Evolutionary conservation across 1,139 yeast species (phyloP).

Genomic region (Schwanniomyces etchellsii): DNA sequence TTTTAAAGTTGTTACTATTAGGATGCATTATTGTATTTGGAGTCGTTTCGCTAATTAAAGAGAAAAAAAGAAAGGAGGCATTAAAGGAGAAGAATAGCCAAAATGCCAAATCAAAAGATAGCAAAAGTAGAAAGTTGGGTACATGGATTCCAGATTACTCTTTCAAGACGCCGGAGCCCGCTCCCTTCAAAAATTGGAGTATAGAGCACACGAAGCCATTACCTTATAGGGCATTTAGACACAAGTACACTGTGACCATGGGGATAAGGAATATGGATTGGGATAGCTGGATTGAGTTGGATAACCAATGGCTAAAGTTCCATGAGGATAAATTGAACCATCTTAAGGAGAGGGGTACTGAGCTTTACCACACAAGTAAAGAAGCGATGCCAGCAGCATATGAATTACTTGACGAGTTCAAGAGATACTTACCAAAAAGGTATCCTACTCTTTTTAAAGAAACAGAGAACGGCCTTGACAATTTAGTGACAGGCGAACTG

Average conservation of each 20-base stretch:
- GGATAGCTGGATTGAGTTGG: conserved; percentile 60
- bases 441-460: conserved; percentile 51
- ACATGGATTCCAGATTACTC: conserved; percentile 46
- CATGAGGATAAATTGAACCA: conserved; percentile 49
- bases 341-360: conserved; percentile 38
- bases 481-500: conserved; percentile 47
- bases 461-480: conserved; percentile 44
- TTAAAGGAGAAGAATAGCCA: too few species aligned
- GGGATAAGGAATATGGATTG: conserved; percentile 60
- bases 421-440: conserved; percentile 48
- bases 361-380: conserved; percentile 46
- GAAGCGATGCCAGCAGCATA: conserved; percentile 52
- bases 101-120: conserved; percentile 8
- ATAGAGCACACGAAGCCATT: conserved; percentile 45
- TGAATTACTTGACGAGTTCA: conserved; percentile 50
- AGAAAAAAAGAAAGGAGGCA: too few species aligned
- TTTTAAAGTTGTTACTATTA: too few species aligned
- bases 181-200: conserved; percentile 46
- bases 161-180: conserved; percentile 46
- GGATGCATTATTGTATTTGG: too few species aligned
- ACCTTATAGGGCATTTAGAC: conserved; percentile 60
- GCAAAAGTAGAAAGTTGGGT: conserved; percentile 38
- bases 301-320: conserved; percentile 54
- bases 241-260: conserved; percentile 53
- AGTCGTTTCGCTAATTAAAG: too few species aligned